phyloP scores from a whole-genome alignment of 2,329 filamentous ascomycete species.

The Clathrospora elynae region DNA sequence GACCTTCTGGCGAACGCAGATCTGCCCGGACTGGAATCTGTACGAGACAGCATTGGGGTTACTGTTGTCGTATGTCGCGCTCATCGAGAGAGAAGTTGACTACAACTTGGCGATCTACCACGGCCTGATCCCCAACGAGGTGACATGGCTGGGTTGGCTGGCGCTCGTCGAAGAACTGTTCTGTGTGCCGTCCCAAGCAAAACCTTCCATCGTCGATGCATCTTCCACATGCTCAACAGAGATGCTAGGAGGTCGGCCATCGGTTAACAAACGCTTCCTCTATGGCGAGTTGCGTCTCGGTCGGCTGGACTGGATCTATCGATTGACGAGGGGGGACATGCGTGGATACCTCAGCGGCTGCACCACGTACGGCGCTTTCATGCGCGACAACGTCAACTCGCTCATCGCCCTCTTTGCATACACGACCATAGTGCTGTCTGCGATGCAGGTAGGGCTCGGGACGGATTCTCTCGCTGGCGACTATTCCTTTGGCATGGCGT shows the following conservation, averaged over 20 bases:
- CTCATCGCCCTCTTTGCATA: conserved; percentile 33
- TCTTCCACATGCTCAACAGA: conserved; percentile 5
- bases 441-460: conserved; percentile 33
- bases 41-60: conserved; percentile 29
- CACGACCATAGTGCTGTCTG: conserved; percentile 33
- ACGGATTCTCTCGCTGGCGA: conserved; percentile 20
- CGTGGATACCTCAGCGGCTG: conserved; percentile 30
- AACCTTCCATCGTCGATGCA: conserved; percentile 7
- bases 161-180: conserved; percentile 18
- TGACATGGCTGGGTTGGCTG: conserved; percentile 28
- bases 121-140: conserved; percentile 24
- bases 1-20: conserved; percentile 24
- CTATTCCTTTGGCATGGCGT: conserved; percentile 27
- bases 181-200: conserved; percentile 2
- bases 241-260: conserved; percentile 3
- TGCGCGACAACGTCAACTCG: conserved; percentile 31
- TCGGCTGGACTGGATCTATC: conserved; percentile 34
- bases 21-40: conserved; percentile 21
- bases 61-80: conserved; percentile 25
- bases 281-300: conserved; percentile 34
- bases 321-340: conserved; percentile 16
- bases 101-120: conserved; percentile 20
- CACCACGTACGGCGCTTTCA: conserved; percentile 32
- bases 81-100: conserved; percentile 30
- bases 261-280: conserved; percentile 32